Base-by-base conservation (phyloP, 345 rosid genomes). In the Excoecaria cochinchinensis region DNA sequence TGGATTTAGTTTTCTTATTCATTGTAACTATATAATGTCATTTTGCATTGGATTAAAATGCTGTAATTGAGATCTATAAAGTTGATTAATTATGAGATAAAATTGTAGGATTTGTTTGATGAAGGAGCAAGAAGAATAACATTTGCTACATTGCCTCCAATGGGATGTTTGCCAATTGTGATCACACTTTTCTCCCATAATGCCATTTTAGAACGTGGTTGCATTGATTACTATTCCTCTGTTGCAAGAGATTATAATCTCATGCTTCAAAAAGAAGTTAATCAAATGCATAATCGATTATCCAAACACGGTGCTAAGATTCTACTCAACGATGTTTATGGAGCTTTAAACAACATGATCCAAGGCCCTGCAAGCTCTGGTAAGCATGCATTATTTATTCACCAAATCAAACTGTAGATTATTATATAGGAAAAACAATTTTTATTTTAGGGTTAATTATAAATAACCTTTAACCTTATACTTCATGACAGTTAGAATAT, bases 101-200 rank as follows among this genome's bases (percentile, higher is more conserved):
- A 31, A 63, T 66, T 59, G 11, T 70, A 94, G 97, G 88, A 71
- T 48, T 83, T 90, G 65, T 77, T 82, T 83, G 74, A 82, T 5
- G 89, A 88, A 87, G 95, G 97, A 64, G 95, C 93, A 13, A 69
- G 88, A 74, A 87, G 59, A 47, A 77, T 94, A 9, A 12, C 42
- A 0, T 77, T 92, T 22, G 68, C 67, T 0, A 88, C 88, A 8
- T 80, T 92, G 19, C 89, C 97, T 56, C 97, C 97, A 9, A 86
- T 92, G 86, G 98, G 95, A 16, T 94, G 98, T 76, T 64, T 94
- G 79, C 98, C 97, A 5, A 68, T 81, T 19, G 83, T 92, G 4
- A 92, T 92, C 70, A 92, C 97, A 4, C 60, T 90, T 17, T 73
- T 81, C 72, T 87, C 95, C 22, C 31, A 62, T 6, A 55, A 81